Evolutionary conservation across 2,329 filamentous ascomycete genomes (phyloP).

Genomic region (Pleoardoris graminearum): DNA sequence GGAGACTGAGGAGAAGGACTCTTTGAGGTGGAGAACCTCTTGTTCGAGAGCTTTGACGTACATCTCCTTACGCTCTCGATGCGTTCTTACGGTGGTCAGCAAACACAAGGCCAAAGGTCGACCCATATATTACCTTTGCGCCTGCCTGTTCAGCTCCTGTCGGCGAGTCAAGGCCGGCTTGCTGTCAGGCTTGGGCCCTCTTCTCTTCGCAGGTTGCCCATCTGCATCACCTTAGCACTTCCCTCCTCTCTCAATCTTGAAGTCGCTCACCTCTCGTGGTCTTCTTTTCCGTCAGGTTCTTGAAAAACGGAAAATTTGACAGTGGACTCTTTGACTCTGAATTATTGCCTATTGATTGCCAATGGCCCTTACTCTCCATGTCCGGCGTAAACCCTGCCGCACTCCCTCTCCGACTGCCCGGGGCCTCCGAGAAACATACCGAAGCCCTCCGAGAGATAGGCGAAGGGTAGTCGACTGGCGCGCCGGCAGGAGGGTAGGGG

Average conservation of each 20-base stretch:
- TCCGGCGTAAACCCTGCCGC: constrained; percentile 42
- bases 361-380: constrained; percentile 44
- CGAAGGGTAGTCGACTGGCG: constrained; percentile 40
- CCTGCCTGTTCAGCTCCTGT: constrained; percentile 93
- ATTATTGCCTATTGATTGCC: constrained; percentile 43
- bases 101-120: not conserved
- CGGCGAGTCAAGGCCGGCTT: constrained; percentile 90
- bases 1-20: constrained; percentile 73
- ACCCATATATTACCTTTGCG: constrained; percentile 71
- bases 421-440: constrained; percentile 37
- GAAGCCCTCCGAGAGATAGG: constrained; percentile 39
- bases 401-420: constrained; percentile 39
- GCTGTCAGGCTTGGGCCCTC: constrained; percentile 94
- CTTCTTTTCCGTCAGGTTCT: constrained; percentile 70
- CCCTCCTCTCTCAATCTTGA: not conserved
- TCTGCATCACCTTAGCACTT: constrained; percentile 55
- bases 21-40: constrained; percentile 85
- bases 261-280: constrained; percentile 67
- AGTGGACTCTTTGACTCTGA: constrained; percentile 43
- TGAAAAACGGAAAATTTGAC: constrained; percentile 60
- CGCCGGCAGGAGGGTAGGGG: constrained; percentile 41
- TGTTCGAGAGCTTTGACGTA: constrained; percentile 95
- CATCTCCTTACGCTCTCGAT: constrained; percentile 93
- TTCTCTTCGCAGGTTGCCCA: constrained; percentile 81
- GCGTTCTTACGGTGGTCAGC: constrained; percentile 65